Percentiles rank a stretch among this genome's conserved stretches.
phyloP scores from a whole-genome alignment of 192 early-diverging fungal species.

The Mortierella antarctica region DNA sequence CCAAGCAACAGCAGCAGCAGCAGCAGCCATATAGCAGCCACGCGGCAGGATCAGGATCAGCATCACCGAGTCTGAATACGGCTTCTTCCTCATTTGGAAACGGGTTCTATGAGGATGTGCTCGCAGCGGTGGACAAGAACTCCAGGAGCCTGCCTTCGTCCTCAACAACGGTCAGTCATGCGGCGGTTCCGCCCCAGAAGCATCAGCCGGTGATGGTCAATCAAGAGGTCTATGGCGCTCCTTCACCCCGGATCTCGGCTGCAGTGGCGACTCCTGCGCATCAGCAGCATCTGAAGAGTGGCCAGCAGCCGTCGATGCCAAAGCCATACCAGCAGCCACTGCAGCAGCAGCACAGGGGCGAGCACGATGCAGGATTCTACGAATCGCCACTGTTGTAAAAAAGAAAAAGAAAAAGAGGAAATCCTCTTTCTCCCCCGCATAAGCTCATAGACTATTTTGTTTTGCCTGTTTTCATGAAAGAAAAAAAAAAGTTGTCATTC shows the following conservation, averaged over 20 bases:
- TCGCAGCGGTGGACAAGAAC: constrained; percentile 44
- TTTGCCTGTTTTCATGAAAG: background rate
- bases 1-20: constrained; percentile 17
- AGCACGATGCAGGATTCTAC: constrained; percentile 35
- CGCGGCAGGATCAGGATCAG: background rate
- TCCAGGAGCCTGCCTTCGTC: background rate
- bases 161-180: constrained; percentile 5
- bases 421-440: background rate
- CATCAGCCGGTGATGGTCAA: constrained; percentile 7
- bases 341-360: constrained; percentile 2
- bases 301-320: background rate
- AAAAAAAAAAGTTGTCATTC: background rate
- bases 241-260: constrained; percentile 37
- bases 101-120: constrained; percentile 47
- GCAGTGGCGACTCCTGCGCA: background rate
- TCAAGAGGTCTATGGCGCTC: constrained; percentile 38
- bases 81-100: constrained; percentile 13
- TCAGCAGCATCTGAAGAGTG: constrained; percentile 4
- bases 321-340: constrained; percentile 1
- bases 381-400: constrained; percentile 38
- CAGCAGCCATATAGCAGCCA: background rate
- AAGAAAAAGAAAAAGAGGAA: background rate
- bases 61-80: too few species aligned
- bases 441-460: background rate
- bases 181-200: constrained; percentile 3